phyloP scores from a whole-genome alignment of 2,329 filamentous ascomycete species.

The Colletotrichum abscissum region DNA sequence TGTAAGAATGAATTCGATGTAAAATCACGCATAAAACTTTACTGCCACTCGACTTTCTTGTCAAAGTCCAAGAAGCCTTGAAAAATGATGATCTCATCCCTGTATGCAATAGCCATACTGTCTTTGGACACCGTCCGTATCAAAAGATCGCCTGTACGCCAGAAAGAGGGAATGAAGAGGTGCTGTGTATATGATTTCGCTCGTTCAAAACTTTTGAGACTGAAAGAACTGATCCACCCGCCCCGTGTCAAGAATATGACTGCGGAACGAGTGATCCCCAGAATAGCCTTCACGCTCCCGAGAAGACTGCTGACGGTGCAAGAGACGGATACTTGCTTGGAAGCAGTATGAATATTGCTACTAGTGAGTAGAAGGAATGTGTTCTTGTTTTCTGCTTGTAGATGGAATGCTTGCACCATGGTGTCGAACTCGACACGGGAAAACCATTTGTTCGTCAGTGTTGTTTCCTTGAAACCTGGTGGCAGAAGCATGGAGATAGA shows the following conservation, averaged over 20 bases:
- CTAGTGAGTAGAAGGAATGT: neutral
- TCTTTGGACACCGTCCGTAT: conserved; percentile 5
- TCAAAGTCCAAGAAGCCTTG: conserved; percentile 39
- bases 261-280: conserved; percentile 34
- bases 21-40: too few species aligned
- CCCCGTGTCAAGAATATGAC: conserved; percentile 36
- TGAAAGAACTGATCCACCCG: conserved; percentile 39
- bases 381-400: neutral
- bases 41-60: neutral
- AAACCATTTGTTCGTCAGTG: neutral
- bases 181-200: conserved; percentile 33
- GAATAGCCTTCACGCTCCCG: conserved; percentile 1
- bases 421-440: neutral
- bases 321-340: neutral
- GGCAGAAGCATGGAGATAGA: neutral
- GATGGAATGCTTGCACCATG: neutral
- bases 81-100: conserved; percentile 37
- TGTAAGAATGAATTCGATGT: too few species aligned
- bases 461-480: neutral
- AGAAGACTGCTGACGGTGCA: conserved; percentile 18
- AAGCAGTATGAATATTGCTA: neutral
- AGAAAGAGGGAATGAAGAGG: conserved; percentile 39
- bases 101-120: conserved; percentile 35
- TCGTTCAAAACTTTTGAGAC: conserved; percentile 27
- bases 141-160: conserved; percentile 35